Base-by-base conservation (phyloP, 306 rosid genomes). In the Sphenostylis stenocarpa region DNA sequence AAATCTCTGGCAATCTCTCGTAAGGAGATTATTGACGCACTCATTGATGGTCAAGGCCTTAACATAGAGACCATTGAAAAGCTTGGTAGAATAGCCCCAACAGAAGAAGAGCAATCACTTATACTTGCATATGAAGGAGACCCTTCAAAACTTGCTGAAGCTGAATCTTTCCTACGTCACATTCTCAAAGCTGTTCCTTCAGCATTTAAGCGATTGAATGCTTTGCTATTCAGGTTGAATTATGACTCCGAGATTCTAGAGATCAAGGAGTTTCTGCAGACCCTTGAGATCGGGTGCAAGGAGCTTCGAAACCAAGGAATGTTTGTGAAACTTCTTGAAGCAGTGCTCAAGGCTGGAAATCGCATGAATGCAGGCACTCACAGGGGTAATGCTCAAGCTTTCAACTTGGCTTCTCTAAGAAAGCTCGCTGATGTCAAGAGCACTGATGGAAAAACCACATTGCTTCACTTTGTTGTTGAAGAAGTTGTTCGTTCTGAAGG, bases 401-500 rank as follows among this genome's bases (percentile, higher is more conserved):
- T 96, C 84, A 86, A 91, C 81, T 90, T 96, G 81, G 81, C 70
- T 63, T 84, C 99, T 80, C 85, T 96, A 1, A 85, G 94, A 52
- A 96, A 92, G 72, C 99, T 96, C 39, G 89, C 97, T 1, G 98
- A 96, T 76, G 99, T 96, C 24, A 86, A 85, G 81, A 91, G 98
- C 79, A 80, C 84, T 0, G 97, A 96, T 29, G 98, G 99, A 14
- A 91, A 90, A 78, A 92, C 99, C 38, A 92, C 97, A 48, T 82
- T 92, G 68, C 99, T 96, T 66, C 96, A 91, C 74, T 96, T 96
- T 63, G 97, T 96, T 48, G 99, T 96, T 19, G 92, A 92, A 83
- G 98, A 93, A 88, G 99, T 92, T 8, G 90, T 96, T 52, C 85
- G 99, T 41, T 87, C 94, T 0, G 99, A 96, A 80, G 99, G 99